Evolutionary conservation across 495 filamentous ascomycete species (phyloP).

Genomic region (Pyrenopolyporus hunteri): DNA sequence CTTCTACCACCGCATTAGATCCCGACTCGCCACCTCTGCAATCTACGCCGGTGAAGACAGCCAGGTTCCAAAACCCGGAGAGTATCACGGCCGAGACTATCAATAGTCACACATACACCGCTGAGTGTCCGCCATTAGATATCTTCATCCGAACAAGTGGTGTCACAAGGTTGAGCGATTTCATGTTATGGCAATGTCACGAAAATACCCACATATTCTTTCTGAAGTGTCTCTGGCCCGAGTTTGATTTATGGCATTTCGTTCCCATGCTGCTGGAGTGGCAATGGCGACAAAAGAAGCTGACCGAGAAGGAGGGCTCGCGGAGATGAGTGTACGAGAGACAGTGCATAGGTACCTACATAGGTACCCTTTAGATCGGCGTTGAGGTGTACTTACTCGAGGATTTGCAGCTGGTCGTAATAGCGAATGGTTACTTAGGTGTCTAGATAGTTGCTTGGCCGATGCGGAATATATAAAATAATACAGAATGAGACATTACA

Average conservation of each 20-base stretch:
- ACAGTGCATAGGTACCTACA: too few relatives aligned
- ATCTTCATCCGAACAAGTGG: conserved; percentile 89
- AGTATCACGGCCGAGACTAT: conserved; percentile 82
- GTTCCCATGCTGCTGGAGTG: conserved; percentile 89
- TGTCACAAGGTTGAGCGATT: conserved; percentile 90
- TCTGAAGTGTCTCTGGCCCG: conserved; percentile 90
- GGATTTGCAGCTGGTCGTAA: conserved; percentile 1
- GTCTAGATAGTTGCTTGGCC: neutral
- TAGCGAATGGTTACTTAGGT: neutral
- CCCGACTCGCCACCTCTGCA: conserved; percentile 53
- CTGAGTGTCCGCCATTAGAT: conserved; percentile 83
- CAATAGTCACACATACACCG: conserved; percentile 81
- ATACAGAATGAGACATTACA: too few relatives aligned
- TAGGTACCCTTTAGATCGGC: conserved; percentile 19
- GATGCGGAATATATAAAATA: neutral
- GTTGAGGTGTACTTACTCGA: conserved; percentile 21
- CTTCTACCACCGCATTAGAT: conserved; percentile 54
- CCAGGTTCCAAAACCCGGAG: conserved; percentile 67
- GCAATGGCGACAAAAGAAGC: conserved; percentile 73
- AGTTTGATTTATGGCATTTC: conserved; percentile 95
- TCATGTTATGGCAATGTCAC: conserved; percentile 98
- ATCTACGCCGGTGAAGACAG: conserved; percentile 38
- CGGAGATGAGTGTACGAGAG: conserved; percentile 31
- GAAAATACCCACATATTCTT: conserved; percentile 91
- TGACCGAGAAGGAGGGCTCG: conserved; percentile 51